phyloP scores from a whole-genome alignment of 164 flowering plant species.

The Magnolia kwangsiensis region DNA sequence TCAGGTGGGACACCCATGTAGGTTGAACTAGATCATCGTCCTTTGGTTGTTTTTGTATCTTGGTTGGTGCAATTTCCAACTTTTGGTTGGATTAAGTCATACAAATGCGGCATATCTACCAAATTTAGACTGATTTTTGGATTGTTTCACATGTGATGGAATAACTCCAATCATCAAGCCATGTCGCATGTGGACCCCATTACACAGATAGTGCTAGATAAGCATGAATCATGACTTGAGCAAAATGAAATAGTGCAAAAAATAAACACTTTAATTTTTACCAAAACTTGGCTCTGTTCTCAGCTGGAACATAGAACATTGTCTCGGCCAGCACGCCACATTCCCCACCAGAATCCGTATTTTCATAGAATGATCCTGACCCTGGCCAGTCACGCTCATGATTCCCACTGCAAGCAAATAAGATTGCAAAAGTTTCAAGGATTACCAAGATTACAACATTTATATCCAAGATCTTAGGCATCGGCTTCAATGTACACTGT shows the following conservation, averaged over 20 bases:
- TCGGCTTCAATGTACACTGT: neutral
- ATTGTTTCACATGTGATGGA: neutral
- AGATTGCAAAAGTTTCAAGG: neutral
- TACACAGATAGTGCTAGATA: no score
- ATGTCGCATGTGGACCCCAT: neutral
- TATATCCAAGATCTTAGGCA: neutral
- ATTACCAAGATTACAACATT: neutral
- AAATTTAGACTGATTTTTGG: neutral
- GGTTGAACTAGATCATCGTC: neutral
- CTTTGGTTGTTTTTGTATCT: neutral
- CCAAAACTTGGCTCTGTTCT: conserved; percentile 42
- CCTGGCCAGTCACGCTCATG: conserved; percentile 51
- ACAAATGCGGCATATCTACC: neutral
- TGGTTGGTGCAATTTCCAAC: neutral
- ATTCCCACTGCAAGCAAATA: conserved; percentile 31
- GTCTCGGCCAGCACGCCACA: conserved; percentile 44
- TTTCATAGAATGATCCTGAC: conserved; percentile 37
- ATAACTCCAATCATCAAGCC: neutral
- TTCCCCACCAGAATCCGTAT: conserved; percentile 44
- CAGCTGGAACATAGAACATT: conserved; percentile 46
- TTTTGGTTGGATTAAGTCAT: neutral
- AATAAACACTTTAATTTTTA: conserved; percentile 3
- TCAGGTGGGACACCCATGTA: neutral
- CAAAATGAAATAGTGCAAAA: neutral
- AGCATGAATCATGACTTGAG: neutral